Percentiles rank a stretch among this genome's conserved stretches.
Conservation (phyloP, 2,329 filamentous ascomycete genomes). For the Claviceps pazoutovae region DNA sequence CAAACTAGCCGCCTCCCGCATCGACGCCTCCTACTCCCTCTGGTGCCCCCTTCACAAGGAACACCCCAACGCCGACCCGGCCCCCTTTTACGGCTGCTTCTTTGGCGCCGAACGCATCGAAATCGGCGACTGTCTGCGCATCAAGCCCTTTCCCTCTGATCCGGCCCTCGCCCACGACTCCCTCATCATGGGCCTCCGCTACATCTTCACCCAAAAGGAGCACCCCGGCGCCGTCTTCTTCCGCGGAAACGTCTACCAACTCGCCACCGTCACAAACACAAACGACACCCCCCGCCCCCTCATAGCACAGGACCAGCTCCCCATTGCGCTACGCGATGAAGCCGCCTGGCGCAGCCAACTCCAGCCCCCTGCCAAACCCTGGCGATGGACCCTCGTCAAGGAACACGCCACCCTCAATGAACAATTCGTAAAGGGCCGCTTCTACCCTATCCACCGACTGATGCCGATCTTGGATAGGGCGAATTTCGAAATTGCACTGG, state of each 20-base stretch:
- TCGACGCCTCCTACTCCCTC: slow-evolving; percentile 35
- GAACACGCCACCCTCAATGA: slow-evolving; percentile 35
- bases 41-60: slow-evolving; percentile 25
- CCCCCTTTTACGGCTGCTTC: slow-evolving; percentile 33
- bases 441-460: slow-evolving; percentile 41
- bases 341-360: slow-evolving; percentile 25
- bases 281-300: slow-evolving; percentile 13
- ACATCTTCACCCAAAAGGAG: slow-evolving; percentile 25
- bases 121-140: slow-evolving; percentile 33
- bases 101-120: slow-evolving; percentile 36
- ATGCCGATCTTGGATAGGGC: slow-evolving; percentile 33
- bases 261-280: slow-evolving; percentile 15
- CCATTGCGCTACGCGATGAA: slow-evolving; percentile 26
- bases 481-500: slow-evolving; percentile 23
- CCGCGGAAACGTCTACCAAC: slow-evolving; percentile 26
- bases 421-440: slow-evolving; percentile 36
- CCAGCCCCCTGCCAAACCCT: slow-evolving; percentile 19
- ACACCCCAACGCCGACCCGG: slow-evolving; percentile 17
- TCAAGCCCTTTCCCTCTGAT: slow-evolving; percentile 27
- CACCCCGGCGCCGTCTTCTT: slow-evolving; percentile 24
- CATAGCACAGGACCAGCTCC: slow-evolving; percentile 25
- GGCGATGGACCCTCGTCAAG: slow-evolving; percentile 26
- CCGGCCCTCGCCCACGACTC: slow-evolving; percentile 18
- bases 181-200: slow-evolving; percentile 24
- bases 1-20: slow-evolving; percentile 34